Base-by-base conservation (phyloP, 768 basidiomycete species). In the Rhodotorula babjevae region DNA sequence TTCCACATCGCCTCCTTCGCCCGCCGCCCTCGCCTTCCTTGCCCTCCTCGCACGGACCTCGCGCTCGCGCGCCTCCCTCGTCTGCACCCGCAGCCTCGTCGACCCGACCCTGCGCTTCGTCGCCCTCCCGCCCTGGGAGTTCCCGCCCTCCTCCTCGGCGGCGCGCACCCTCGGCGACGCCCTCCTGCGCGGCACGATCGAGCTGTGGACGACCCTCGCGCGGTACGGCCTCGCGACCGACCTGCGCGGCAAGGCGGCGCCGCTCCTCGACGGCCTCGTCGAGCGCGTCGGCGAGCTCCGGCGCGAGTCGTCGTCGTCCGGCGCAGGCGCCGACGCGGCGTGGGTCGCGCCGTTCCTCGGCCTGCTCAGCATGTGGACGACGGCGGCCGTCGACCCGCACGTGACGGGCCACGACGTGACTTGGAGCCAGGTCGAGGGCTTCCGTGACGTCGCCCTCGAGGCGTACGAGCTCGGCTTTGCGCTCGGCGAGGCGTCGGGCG, bases 371-470 rank as follows among this genome's bases (percentile, higher is more conserved):
- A 82, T 84, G 0, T 97, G 93, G 93, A 88, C 84, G 12, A 83
- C 86, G 7, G 94, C 91, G 76, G 92, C 93, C 0, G 85, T 87
- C n/a, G 90, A 98, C 78, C 94, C 95, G 12, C 95, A 98, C 79
- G 84, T 85, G 66, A 92, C 92, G 0, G 84, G 84, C 15, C 95
- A 98, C 80, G 92, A 91, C 65, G 87, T 97, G 61, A 81, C 90
- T 16, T 98, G 95, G 94, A 91, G 88, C 67, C 91, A 93, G 77
- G 83, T 95, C 18, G 81, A 83, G n/a, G 87, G 86, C 6, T 90
- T 89, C 87, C 87, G 84, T 0, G 95, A 92, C 90, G 84, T 82
- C 27, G 83, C 61, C 12, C 27, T 53, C 50, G 65, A 65, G n/a
- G 84, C 0, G 87, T 89, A 44, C 76, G 88, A 15, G 77, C 85